Percentiles rank a stretch among this genome's conserved stretches.
Conservation (phyloP, 176 grass and related monocot genomes). For the Bonia amplexicaulis region DNA sequence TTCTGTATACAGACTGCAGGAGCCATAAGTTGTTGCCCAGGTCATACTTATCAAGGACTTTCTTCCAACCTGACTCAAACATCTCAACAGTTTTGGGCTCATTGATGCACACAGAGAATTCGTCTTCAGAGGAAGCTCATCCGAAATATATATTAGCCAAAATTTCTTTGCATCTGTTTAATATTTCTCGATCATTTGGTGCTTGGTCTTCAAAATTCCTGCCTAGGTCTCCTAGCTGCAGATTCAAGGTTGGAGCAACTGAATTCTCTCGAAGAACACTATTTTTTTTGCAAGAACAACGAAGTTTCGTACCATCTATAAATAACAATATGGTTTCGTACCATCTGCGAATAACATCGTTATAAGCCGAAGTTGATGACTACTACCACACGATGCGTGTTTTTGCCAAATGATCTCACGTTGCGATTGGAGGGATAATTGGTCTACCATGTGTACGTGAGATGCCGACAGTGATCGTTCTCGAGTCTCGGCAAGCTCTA, state of each 20-base stretch:
- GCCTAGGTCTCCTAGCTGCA: slow-evolving; percentile 18
- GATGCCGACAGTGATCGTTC: background rate
- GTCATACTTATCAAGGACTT: slow-evolving; percentile 54
- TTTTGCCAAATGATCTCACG: background rate
- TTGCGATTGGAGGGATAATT: background rate
- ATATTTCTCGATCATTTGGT: slow-evolving; percentile 35
- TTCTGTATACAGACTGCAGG: slow-evolving; percentile 40
- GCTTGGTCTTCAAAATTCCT: slow-evolving; percentile 14
- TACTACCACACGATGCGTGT: background rate
- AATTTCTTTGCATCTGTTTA: slow-evolving; percentile 44
- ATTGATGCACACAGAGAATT: slow-evolving; percentile 43
- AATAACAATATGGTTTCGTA: background rate
- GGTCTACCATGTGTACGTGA: background rate
- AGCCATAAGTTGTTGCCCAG: slow-evolving; percentile 51
- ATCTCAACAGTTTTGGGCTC: slow-evolving; percentile 39
- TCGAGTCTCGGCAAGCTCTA: background rate
- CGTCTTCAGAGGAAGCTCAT: slow-evolving; percentile 35
- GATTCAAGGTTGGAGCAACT: slow-evolving; percentile 14
- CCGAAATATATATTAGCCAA: slow-evolving; percentile 42
- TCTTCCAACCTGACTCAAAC: slow-evolving; percentile 54
- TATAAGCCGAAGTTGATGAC: background rate
- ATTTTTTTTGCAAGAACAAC: slow-evolving; percentile 65
- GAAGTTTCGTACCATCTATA: too few species aligned
- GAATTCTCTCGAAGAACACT: slow-evolving; percentile 36
- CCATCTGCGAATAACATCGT: background rate